Conservation (phyloP, 441 rosid species). For the Adansonia grandidieri region DNA sequence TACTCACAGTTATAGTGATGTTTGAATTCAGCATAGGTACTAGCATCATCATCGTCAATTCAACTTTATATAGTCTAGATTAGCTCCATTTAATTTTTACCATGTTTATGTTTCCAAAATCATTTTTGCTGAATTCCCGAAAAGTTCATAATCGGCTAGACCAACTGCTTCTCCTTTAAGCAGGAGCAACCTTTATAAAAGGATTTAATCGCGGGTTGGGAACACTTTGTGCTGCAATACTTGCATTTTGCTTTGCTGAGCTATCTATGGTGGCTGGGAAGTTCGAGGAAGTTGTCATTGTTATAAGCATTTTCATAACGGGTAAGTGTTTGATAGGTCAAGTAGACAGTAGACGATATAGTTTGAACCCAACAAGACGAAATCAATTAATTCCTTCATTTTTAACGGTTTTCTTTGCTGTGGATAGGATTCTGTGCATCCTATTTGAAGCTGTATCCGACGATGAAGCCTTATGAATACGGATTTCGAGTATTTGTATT, state of each 20-base stretch:
- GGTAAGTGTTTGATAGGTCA: slow-evolving; percentile 25
- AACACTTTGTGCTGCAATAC: slow-evolving; percentile 38
- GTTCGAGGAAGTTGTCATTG: slow-evolving; percentile 37
- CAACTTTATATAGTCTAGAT: neutral
- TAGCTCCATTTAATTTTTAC: neutral
- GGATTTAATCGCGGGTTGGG: slow-evolving; percentile 44
- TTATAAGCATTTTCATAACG: slow-evolving; percentile 35
- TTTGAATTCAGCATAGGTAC: slow-evolving; percentile 44
- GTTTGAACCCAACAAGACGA: no score
- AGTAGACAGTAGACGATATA: no score
- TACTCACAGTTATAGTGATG: slow-evolving; percentile 43
- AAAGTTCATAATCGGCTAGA: neutral
- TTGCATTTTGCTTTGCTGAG: slow-evolving; percentile 41
- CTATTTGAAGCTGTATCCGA: slow-evolving; percentile 49
- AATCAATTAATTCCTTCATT: no score
- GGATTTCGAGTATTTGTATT: slow-evolving; percentile 62
- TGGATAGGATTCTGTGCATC: slow-evolving; percentile 53
- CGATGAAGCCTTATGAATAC: slow-evolving; percentile 61
- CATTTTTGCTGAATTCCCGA: neutral
- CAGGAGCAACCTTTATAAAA: slow-evolving; percentile 43
- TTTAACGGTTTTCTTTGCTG: slow-evolving; percentile 16
- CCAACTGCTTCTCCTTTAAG: neutral
- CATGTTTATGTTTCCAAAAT: neutral
- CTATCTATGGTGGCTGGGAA: slow-evolving; percentile 34
- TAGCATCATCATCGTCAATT: neutral